Conservation (phyloP, 129 eudicot species). For the Flaveria linearis region DNA sequence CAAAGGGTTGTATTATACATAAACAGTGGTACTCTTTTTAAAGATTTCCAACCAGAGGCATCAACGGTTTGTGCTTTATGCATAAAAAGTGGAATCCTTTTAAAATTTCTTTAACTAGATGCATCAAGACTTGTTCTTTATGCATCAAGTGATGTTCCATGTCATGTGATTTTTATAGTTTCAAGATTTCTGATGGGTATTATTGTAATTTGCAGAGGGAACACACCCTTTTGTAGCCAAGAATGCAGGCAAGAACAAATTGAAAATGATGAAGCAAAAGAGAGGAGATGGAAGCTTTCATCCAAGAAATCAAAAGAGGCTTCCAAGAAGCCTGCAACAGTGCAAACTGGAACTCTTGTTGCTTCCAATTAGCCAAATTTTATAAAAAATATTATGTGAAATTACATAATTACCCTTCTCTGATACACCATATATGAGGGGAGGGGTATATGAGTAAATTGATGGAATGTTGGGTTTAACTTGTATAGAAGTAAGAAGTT, state of each 20-base stretch:
- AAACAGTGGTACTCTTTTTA: not conserved
- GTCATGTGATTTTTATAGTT: not conserved
- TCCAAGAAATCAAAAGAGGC: slow-evolving; percentile 54
- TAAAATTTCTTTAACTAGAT: not conserved
- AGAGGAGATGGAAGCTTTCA: slow-evolving; percentile 62
- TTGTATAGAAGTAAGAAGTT: slow-evolving; percentile 29
- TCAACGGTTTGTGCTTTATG: not conserved
- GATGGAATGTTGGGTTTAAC: not conserved
- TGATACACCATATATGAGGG: slow-evolving; percentile 33
- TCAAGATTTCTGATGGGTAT: not conserved
- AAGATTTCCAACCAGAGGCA: not conserved
- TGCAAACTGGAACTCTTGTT: slow-evolving; percentile 73
- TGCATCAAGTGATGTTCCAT: not conserved
- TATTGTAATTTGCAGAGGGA: slow-evolving; percentile 53
- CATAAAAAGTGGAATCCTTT: not conserved
- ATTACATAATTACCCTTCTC: slow-evolving; percentile 40
- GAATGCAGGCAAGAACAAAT: slow-evolving; percentile 97
- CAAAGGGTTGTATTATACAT: not conserved
- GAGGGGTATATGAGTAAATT: slow-evolving; percentile 24
- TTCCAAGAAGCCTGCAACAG: slow-evolving; percentile 54
- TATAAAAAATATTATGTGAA: slow-evolving; percentile 24
- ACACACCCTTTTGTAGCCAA: slow-evolving; percentile 92
- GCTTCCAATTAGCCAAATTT: slow-evolving; percentile 38
- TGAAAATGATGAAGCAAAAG: slow-evolving; percentile 76
- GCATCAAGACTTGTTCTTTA: not conserved